Percentiles rank a stretch among this genome's conserved stretches.
Conservation (phyloP, 495 filamentous ascomycete species). For the Aspergillus cristatus region DNA sequence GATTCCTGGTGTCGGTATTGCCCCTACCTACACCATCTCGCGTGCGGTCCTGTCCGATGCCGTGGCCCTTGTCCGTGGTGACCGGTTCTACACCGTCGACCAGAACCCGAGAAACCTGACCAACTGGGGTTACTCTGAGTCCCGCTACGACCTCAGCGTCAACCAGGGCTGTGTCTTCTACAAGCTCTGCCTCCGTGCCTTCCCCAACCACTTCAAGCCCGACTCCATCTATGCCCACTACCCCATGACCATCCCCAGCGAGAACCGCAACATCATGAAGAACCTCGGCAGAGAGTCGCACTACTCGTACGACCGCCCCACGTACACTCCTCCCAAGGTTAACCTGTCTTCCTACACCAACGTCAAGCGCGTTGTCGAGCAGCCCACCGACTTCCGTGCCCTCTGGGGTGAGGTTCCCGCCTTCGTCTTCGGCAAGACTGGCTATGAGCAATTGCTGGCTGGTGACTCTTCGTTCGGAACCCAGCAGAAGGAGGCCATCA, state of each 20-base stretch:
- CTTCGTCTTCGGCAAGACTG: conserved; percentile 45
- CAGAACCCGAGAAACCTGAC: conserved; percentile 73
- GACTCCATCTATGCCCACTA: conserved; percentile 86
- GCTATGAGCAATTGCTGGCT: conserved; percentile 40
- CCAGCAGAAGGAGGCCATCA: conserved; percentile 38
- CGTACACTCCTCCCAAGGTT: conserved; percentile 38
- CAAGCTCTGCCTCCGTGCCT: conserved; percentile 69
- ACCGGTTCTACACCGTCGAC: conserved; percentile 46
- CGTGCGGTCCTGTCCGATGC: conserved; percentile 45
- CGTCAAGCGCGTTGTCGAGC: conserved; percentile 53
- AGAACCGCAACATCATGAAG: conserved; percentile 67
- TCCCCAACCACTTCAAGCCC: conserved; percentile 68
- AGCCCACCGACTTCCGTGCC: conserved; percentile 53
- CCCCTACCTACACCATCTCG: conserved; percentile 50
- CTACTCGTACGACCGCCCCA: conserved; percentile 62
- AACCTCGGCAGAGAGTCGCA: conserved; percentile 59
- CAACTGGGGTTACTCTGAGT: conserved; percentile 67
- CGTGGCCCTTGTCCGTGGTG: conserved; percentile 45
- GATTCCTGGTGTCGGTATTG: conserved; percentile 45
- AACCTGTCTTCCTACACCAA: conserved; percentile 52
- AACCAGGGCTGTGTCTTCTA: conserved; percentile 80
- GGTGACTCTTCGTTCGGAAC: neutral
- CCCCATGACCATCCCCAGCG: conserved; percentile 69
- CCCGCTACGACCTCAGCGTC: conserved; percentile 61
- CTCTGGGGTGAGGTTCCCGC: conserved; percentile 51